A percentile compares a stretch with the other conserved stretches of the same genome.
These are phyloP conservation scores for Hanseniaspora thailandica DNA, from an alignment of 805 yeast genomes.

Conservation along the genomic window DNA sequence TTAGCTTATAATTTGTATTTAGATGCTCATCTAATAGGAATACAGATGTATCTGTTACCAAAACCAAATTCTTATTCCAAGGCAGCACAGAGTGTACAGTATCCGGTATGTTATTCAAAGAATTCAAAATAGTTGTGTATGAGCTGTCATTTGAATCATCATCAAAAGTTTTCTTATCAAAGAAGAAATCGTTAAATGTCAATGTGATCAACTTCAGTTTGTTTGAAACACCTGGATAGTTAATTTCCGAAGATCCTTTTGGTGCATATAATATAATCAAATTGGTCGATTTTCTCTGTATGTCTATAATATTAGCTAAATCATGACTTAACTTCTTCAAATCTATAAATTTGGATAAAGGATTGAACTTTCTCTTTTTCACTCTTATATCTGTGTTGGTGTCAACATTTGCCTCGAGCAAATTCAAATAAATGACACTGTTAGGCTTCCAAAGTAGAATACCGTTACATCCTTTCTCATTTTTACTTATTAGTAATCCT, in stretches of 20 bases:
- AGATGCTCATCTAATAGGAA: conserved; percentile 74
- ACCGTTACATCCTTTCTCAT: conserved; percentile 51
- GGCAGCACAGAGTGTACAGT: conserved; percentile 59
- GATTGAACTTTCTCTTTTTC: conserved; percentile 13
- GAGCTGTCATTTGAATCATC: not conserved
- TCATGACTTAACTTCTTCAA: conserved; percentile 46
- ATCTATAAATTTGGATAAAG: conserved; percentile 44
- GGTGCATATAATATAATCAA: conserved; percentile 53
- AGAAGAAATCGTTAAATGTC: conserved; percentile 19
- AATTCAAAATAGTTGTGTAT: conserved; percentile 8
- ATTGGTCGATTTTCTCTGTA: conserved; percentile 36
- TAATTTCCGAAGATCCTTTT: conserved; percentile 48
- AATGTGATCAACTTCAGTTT: conserved; percentile 49
- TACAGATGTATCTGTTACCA: conserved; percentile 64
- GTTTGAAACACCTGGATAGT: conserved; percentile 60
- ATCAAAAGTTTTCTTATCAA: not conserved
- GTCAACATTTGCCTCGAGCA: conserved; percentile 19
- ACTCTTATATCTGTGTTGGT: conserved; percentile 12
- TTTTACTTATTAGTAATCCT: conserved; percentile 29
- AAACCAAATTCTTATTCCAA: conserved; percentile 49
- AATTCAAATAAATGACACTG: conserved; percentile 16
- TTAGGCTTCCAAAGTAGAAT: conserved; percentile 37
- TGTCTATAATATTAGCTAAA: conserved; percentile 54
- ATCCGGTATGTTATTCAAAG: conserved; percentile 60
- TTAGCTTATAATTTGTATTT: conserved; percentile 42